phyloP scores from a whole-genome alignment of 139 green algal species.

The Chlorella sp. region DNA sequence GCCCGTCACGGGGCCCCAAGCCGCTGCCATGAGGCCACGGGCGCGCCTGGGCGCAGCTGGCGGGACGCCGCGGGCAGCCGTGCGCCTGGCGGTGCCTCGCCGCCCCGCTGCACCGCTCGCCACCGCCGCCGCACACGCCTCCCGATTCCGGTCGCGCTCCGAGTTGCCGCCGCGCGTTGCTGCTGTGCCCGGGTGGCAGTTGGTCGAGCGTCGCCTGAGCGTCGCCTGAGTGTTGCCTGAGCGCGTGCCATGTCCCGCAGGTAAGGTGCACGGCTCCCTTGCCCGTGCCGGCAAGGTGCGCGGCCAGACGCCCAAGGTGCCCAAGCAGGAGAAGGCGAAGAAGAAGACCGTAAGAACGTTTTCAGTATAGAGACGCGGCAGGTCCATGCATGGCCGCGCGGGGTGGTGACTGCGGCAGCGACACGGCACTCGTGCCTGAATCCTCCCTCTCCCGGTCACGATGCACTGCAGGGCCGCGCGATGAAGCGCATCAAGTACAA shows the following conservation, averaged over 20 bases:
- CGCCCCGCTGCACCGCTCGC: not conserved
- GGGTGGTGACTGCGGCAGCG: no score
- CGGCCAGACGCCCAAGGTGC: conserved; percentile 98
- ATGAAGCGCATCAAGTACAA: conserved; percentile 98
- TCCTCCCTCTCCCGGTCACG: no score
- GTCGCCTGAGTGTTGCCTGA: no score
- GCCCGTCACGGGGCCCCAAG: no score
- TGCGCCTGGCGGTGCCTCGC: not conserved
- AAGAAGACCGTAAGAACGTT: no score
- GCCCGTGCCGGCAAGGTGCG: conserved; percentile 99
- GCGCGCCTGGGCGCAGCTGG: no score
- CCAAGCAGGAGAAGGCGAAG: conserved; percentile 99
- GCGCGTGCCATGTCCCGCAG: conserved; percentile 5
- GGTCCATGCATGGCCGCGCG: no score
- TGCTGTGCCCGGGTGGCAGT: not conserved
- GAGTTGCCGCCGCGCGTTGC: not conserved
- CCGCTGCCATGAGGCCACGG: no score
- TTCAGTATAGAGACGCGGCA: no score
- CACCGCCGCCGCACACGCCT: not conserved
- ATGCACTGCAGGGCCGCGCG: conserved; percentile 73
- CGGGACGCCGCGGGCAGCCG: no score
- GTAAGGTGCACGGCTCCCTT: conserved; percentile 99
- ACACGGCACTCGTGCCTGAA: no score
- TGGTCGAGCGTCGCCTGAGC: no score
- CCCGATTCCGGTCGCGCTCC: not conserved